phyloP scores from a whole-genome alignment of 805 yeast species.

The Kuraishia molischiana region DNA sequence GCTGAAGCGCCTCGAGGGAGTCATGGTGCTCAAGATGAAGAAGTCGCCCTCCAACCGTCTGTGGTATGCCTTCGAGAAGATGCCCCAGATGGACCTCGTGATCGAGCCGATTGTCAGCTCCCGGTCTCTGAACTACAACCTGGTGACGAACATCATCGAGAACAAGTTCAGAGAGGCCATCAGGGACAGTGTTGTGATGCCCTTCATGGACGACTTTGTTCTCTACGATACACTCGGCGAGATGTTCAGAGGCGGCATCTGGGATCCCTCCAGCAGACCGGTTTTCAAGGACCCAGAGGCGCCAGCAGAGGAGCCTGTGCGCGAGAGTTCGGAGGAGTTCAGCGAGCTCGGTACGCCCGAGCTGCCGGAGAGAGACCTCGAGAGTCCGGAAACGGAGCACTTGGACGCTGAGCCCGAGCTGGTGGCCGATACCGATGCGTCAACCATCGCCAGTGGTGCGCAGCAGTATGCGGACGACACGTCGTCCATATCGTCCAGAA shows the following conservation, averaged over 20 bases:
- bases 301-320: neutral
- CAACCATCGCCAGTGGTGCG: neutral
- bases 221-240: constrained; percentile 60
- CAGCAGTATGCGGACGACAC: neutral
- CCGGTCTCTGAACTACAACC: constrained; percentile 64
- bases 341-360: neutral
- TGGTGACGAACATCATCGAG: constrained; percentile 74
- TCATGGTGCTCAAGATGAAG: constrained; percentile 57
- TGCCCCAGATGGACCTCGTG: constrained; percentile 65
- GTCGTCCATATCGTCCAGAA: constrained; percentile 1
- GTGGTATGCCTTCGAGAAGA: constrained; percentile 81
- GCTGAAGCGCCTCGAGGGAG: constrained; percentile 63
- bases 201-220: constrained; percentile 81
- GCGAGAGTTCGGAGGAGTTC: neutral
- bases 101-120: constrained; percentile 91
- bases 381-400: neutral
- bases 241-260: constrained; percentile 84
- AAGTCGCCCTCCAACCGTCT: constrained; percentile 87
- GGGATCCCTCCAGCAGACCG: constrained; percentile 45
- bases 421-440: constrained; percentile 2
- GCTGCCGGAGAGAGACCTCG: neutral
- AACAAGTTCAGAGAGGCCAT: constrained; percentile 72
- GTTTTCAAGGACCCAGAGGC: neutral
- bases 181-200: constrained; percentile 70
- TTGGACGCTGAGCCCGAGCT: constrained; percentile 2